Percentiles rank a stretch among this genome's conserved stretches.
phyloP scores from a whole-genome alignment of 495 filamentous ascomycete species.

The Hypoxylon rickii region DNA sequence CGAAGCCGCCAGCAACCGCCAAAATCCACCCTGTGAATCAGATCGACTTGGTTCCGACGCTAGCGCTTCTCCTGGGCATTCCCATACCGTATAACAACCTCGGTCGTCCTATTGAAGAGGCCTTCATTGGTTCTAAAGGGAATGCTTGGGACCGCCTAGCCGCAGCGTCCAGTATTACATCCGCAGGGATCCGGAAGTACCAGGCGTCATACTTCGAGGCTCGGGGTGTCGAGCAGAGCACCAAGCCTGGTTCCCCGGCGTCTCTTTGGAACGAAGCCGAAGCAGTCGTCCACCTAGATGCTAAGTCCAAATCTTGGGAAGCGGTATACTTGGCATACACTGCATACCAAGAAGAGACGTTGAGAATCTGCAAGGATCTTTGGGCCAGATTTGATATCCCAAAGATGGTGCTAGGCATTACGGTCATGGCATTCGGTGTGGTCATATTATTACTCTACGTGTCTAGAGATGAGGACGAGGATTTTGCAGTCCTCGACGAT shows the following conservation, averaged over 20 bases:
- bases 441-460: slow-evolving; percentile 72
- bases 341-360: slow-evolving; percentile 75
- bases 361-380: slow-evolving; percentile 78
- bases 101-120: slow-evolving; percentile 92
- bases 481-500: slow-evolving; percentile 49
- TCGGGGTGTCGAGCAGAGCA: slow-evolving; percentile 64
- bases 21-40: slow-evolving; percentile 85
- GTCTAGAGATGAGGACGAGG: slow-evolving; percentile 50
- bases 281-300: slow-evolving; percentile 37
- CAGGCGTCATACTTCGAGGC: slow-evolving; percentile 64
- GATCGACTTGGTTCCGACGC: slow-evolving; percentile 92
- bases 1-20: slow-evolving; percentile 70
- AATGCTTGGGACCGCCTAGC: slow-evolving; percentile 76
- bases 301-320: slow-evolving; percentile 42
- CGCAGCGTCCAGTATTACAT: slow-evolving; percentile 72
- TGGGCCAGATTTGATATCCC: slow-evolving; percentile 91
- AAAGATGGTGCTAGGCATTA: slow-evolving; percentile 81
- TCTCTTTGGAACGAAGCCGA: slow-evolving; percentile 60
- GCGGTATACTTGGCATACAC: slow-evolving; percentile 63
- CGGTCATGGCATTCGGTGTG: slow-evolving; percentile 69
- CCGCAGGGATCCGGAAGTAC: slow-evolving; percentile 88
- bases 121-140: slow-evolving; percentile 72
- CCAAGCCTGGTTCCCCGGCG: slow-evolving; percentile 57
- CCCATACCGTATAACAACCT: slow-evolving; percentile 98
- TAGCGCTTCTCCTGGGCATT: slow-evolving; percentile 83